Percentiles rank a stretch among this genome's conserved stretches.
phyloP scores from a whole-genome alignment of 139 green algal species.

The Tetratostichococcus sp. region DNA sequence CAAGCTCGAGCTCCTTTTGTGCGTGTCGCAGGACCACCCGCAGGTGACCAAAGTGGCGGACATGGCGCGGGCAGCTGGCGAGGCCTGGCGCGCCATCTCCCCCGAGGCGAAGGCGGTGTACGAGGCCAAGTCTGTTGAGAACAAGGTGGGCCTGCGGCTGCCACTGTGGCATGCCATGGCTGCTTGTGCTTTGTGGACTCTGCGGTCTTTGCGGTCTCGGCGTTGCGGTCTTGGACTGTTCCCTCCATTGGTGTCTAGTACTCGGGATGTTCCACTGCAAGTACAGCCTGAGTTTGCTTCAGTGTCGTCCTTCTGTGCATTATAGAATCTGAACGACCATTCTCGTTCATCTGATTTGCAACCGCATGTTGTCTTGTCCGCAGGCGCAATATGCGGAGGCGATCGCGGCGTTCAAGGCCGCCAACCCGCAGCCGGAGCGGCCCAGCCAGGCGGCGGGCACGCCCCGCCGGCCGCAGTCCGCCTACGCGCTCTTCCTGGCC shows the following conservation, averaged over 20 bases:
- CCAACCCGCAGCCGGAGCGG: constrained; percentile 18
- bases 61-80: constrained; percentile 28
- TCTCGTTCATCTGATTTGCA: no score
- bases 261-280: no score
- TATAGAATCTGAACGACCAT: no score
- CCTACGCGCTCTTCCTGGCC: constrained; percentile 31
- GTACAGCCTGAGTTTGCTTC: no score
- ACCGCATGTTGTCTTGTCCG: neutral
- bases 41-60: constrained; percentile 31
- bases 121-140: constrained; percentile 9
- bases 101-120: constrained; percentile 18
- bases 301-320: no score
- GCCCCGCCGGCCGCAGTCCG: constrained; percentile 24
- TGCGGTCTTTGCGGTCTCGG: no score
- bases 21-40: constrained; percentile 15
- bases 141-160: constrained; percentile 16
- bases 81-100: constrained; percentile 28
- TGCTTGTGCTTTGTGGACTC: no score
- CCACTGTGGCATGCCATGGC: no score
- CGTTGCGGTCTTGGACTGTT: no score
- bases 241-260: no score
- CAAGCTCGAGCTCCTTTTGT: neutral
- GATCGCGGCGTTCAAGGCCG: constrained; percentile 24
- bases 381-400: constrained; percentile 15
- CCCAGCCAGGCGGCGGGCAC: constrained; percentile 1